A percentile compares a stretch with the other conserved stretches of the same genome.
Conservation (phyloP, 192 early-diverging fungal species). For the Glomus cerebriforme region DNA sequence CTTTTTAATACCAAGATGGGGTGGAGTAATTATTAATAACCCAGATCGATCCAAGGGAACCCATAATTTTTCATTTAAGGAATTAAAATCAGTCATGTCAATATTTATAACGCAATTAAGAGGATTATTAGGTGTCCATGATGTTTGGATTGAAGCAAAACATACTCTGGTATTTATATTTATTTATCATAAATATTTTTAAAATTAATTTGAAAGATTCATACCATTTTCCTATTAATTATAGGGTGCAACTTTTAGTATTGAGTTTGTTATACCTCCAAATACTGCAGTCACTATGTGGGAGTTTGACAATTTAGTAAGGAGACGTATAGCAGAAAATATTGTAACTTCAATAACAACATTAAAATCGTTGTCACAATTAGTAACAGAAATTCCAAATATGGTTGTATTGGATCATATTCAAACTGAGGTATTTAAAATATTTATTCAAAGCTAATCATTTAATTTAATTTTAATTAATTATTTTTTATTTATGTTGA, state of each 20-base stretch:
- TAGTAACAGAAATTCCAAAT: conserved; percentile 79
- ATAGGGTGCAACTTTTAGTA: conserved; percentile 28
- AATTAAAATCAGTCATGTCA: conserved; percentile 76
- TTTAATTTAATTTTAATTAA: background rate
- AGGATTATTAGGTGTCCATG: conserved; percentile 77
- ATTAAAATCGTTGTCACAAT: conserved; percentile 74
- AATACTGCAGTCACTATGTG: conserved; percentile 73
- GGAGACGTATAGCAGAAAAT: conserved; percentile 72
- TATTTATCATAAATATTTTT: background rate
- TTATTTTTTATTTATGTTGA: background rate
- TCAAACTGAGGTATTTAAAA: conserved; percentile 58
- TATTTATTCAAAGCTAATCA: background rate
- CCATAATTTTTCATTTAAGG: conserved; percentile 41
- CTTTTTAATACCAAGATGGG: conserved; percentile 94
- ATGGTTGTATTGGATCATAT: conserved; percentile 95
- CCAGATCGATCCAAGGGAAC: conserved; percentile 39
- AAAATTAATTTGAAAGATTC: background rate
- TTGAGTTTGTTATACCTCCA: conserved; percentile 47
- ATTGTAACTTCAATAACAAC: conserved; percentile 73
- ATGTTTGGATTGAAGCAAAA: conserved; percentile 34
- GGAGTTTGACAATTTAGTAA: conserved; percentile 79
- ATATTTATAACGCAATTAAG: conserved; percentile 83
- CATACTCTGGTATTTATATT: background rate
- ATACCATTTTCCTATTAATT: background rate
- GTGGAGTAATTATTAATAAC: conserved; percentile 82